A percentile compares a stretch with the other conserved stretches of the same genome.
These are phyloP conservation scores for Clarkia xantiana DNA, from an alignment of 345 rosid genomes.

Conservation along the genomic window DNA sequence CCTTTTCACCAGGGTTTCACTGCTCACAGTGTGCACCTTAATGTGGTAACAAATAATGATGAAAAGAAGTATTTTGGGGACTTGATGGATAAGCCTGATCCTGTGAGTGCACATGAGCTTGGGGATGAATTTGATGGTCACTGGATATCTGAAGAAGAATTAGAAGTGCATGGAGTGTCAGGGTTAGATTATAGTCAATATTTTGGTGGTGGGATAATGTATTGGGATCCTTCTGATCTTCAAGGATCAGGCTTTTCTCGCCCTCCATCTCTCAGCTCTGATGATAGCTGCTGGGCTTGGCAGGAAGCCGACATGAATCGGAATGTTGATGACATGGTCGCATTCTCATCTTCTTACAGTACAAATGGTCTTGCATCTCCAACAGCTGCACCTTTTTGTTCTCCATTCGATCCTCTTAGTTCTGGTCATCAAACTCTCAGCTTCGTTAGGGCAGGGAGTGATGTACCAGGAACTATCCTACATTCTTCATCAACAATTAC, in stretches of 20 bases:
- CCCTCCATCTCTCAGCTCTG: slow-evolving; percentile 95
- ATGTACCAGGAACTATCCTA: slow-evolving; percentile 48
- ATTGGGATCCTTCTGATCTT: slow-evolving; percentile 90
- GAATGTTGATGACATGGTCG: slow-evolving; percentile 95
- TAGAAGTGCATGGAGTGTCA: slow-evolving; percentile 68
- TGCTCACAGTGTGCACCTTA: slow-evolving; percentile 25
- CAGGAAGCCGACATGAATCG: slow-evolving; percentile 94
- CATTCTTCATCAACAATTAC: slow-evolving; percentile 40
- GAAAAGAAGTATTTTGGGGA: slow-evolving; percentile 45
- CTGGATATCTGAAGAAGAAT: slow-evolving; percentile 88
- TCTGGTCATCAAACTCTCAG: slow-evolving; percentile 74
- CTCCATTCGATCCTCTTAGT: slow-evolving; percentile 74
- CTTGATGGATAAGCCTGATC: slow-evolving; percentile 54
- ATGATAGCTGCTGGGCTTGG: slow-evolving; percentile 97
- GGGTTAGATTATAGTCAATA: slow-evolving; percentile 84
- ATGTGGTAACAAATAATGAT: slow-evolving; percentile 20
- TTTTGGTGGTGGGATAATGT: slow-evolving; percentile 98
- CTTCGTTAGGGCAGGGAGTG: slow-evolving; percentile 78
- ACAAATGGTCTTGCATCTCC: slow-evolving; percentile 93
- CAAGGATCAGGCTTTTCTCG: slow-evolving; percentile 80
- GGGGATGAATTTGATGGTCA: slow-evolving; percentile 67
- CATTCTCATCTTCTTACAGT: slow-evolving; percentile 83
- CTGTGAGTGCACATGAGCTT: slow-evolving; percentile 29
- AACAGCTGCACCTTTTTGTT: slow-evolving; percentile 75
- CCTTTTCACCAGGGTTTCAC: slow-evolving; percentile 37